Conservation (phyloP, 129 eudicot genomes). For the Smallanthus sonchifolius region DNA sequence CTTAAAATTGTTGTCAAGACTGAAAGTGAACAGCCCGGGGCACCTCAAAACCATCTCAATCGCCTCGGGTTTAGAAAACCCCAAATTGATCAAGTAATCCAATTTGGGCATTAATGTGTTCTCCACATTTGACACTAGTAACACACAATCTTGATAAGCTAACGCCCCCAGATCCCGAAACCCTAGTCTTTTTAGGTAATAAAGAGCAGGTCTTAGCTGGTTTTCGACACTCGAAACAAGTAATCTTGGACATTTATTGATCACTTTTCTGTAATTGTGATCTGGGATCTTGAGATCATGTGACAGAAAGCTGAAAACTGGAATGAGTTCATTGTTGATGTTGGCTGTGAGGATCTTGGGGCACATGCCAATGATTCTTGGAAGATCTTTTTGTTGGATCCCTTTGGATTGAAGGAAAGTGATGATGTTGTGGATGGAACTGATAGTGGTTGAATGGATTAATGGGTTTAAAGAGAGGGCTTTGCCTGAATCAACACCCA, state of each 20-base stretch:
- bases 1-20: slow-evolving; percentile 74
- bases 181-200: slow-evolving; percentile 71
- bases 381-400: slow-evolving; percentile 55
- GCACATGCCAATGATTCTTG: slow-evolving; percentile 85
- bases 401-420: slow-evolving; percentile 69
- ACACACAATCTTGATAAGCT: slow-evolving; percentile 72
- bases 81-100: slow-evolving; percentile 54
- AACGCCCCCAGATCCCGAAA: slow-evolving; percentile 54
- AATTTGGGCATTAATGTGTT: slow-evolving; percentile 74
- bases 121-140: slow-evolving; percentile 82
- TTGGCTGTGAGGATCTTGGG: slow-evolving; percentile 52
- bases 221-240: slow-evolving; percentile 64
- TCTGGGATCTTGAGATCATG: slow-evolving; percentile 63
- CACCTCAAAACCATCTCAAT: slow-evolving; percentile 84
- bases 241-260: slow-evolving; percentile 87
- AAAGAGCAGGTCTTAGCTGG: slow-evolving; percentile 79
- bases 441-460: slow-evolving; percentile 55
- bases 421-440: slow-evolving; percentile 54
- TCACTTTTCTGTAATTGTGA: slow-evolving; percentile 46
- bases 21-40: slow-evolving; percentile 81
- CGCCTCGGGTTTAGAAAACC: slow-evolving; percentile 67
- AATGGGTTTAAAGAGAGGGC: slow-evolving; percentile 55
- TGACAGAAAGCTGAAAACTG: slow-evolving; percentile 66
- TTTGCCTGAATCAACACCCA: slow-evolving; percentile 90
- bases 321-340: slow-evolving; percentile 51